Conservation (phyloP, 2,329 filamentous ascomycete species). For the Exophiala calicioides region DNA sequence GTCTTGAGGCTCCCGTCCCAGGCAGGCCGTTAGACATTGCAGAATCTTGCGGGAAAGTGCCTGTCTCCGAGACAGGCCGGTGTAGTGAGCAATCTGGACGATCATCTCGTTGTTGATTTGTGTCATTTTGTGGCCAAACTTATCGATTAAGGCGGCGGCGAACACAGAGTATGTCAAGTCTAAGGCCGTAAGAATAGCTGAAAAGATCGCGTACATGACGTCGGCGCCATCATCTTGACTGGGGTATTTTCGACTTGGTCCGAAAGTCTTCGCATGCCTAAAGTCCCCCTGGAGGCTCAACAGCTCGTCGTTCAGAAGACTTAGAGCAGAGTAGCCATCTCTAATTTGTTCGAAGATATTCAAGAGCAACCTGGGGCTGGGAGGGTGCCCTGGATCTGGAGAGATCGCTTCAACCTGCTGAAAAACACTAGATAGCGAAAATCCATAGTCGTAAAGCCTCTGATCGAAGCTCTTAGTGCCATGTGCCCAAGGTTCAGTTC, state of each 20-base stretch:
- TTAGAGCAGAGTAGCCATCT: neutral
- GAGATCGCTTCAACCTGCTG: constrained; percentile 2
- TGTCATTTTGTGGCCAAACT: neutral
- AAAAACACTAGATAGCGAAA: constrained; percentile 2
- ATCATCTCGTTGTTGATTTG: neutral
- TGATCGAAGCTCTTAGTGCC: constrained; percentile 12
- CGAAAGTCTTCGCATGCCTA: too few relatives aligned
- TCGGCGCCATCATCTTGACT: too few relatives aligned
- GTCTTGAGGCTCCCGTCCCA: neutral
- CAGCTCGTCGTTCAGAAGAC: neutral
- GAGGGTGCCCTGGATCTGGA: too few relatives aligned
- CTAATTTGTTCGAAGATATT: constrained; percentile 4
- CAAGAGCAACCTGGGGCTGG: too few relatives aligned
- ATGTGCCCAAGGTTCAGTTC: constrained; percentile 9
- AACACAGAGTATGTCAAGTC: constrained; percentile 5
- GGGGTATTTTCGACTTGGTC: too few relatives aligned
- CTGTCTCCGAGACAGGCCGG: neutral
- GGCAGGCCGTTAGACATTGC: neutral
- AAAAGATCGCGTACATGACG: neutral
- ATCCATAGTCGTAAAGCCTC: constrained; percentile 13
- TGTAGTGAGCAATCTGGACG: neutral
- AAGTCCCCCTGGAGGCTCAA: neutral
- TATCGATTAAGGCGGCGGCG: constrained; percentile 4
- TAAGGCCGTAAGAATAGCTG: constrained; percentile 5
- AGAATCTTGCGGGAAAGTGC: constrained; percentile 3